Evolutionary conservation across 768 basidiomycete genomes (phyloP).

Genomic region (Lentinula boryana): DNA sequence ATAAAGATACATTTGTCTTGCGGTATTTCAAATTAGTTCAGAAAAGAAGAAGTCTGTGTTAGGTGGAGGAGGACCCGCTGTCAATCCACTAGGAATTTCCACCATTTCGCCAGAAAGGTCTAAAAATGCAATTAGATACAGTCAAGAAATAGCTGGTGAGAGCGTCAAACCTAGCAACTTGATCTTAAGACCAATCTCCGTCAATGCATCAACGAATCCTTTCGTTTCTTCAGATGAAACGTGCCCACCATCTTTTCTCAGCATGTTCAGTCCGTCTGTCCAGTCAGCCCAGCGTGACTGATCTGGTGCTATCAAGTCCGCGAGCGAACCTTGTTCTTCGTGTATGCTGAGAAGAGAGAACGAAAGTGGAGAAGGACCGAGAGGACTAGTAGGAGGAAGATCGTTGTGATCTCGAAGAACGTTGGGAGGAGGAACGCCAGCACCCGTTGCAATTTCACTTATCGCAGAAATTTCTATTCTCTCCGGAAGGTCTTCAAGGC

Average conservation of each 20-base stretch:
- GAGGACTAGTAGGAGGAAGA: slow-evolving; percentile 45
- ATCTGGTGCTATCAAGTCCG: slow-evolving; percentile 75
- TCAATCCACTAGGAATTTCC: slow-evolving; percentile 77
- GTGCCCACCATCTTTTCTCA: slow-evolving; percentile 75
- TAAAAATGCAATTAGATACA: slow-evolving; percentile 19
- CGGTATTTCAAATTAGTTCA: slow-evolving; percentile 29
- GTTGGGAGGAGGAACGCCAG: slow-evolving; percentile 64
- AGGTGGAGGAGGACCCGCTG: slow-evolving; percentile 71
- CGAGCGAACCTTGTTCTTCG: slow-evolving; percentile 47
- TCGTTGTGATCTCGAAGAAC: slow-evolving; percentile 57
- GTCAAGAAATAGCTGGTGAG: background rate
- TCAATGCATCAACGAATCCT: slow-evolving; percentile 79
- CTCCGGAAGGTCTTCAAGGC: slow-evolving; percentile 84
- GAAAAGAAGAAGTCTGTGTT: slow-evolving; percentile 87
- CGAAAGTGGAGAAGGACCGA: slow-evolving; percentile 60
- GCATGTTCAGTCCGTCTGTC: slow-evolving; percentile 90
- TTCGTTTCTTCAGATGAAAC: slow-evolving; percentile 83
- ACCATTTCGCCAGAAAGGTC: slow-evolving; percentile 88
- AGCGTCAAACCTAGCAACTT: slow-evolving; percentile 67
- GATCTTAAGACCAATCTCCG: slow-evolving; percentile 89
- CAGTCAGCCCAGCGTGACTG: slow-evolving; percentile 85
- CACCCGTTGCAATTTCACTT: slow-evolving; percentile 73
- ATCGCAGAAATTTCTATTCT: slow-evolving; percentile 77
- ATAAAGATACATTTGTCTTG: background rate
- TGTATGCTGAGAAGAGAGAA: slow-evolving; percentile 70